Percentiles rank a stretch among this genome's conserved stretches.
Evolutionary conservation across 306 rosid genomes (phyloP).

Genomic region (Corylus americana): DNA sequence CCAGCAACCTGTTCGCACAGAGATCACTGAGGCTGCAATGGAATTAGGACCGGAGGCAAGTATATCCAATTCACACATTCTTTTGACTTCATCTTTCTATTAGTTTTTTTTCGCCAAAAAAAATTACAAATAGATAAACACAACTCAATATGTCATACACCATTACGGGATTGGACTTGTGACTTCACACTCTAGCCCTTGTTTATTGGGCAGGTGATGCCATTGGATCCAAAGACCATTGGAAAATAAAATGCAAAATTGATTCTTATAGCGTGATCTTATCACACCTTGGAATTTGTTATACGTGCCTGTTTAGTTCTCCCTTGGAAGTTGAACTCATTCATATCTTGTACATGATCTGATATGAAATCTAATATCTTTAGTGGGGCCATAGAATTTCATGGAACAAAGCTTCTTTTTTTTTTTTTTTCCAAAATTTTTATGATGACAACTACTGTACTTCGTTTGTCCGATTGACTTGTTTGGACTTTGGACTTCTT

Average conservation of each 20-base stretch:
- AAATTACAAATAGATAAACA: constrained; percentile 9
- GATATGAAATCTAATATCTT: neutral
- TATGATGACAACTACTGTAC: neutral
- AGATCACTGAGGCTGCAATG: constrained; percentile 88
- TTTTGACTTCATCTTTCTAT: neutral
- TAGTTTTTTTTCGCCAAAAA: neutral
- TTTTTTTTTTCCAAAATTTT: too few relatives aligned
- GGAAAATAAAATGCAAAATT: neutral
- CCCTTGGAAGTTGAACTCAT: neutral
- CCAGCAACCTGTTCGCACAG: constrained; percentile 79
- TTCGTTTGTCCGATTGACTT: neutral
- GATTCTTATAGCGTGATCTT: neutral
- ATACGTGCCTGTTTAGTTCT: neutral
- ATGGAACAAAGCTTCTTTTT: neutral
- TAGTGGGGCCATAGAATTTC: neutral
- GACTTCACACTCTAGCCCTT: neutral
- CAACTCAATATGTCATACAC: neutral
- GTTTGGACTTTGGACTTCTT: neutral
- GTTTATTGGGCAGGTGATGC: neutral
- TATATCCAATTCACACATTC: constrained; percentile 2
- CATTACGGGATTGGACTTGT: neutral
- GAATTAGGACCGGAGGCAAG: constrained; percentile 87
- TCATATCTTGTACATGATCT: too few relatives aligned
- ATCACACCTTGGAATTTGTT: neutral
- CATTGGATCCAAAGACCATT: neutral